Base-by-base conservation (phyloP, 1,284 basidiomycete genomes). In the Tilletia setariae region DNA sequence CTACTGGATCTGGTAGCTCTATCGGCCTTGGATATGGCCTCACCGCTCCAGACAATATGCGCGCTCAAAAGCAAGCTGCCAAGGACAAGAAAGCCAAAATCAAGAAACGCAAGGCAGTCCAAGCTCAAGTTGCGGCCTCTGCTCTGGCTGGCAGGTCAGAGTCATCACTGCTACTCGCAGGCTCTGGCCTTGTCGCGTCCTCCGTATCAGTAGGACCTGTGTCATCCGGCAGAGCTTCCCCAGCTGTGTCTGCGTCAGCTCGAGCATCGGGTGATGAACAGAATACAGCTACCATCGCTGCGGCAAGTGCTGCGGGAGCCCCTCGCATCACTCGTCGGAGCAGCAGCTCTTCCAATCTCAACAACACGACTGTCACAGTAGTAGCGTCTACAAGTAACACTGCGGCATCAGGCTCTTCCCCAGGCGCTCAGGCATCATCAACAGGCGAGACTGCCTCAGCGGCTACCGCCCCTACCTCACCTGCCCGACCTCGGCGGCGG, bases 51-150 rank as follows among this genome's bases (percentile, higher is more conserved):
- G 56, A 61, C 56, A 61, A 61, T 30, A 61, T 61, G 56, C 56
- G 56, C 56, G 28, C 56, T 6, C 56, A 61, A 30, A 61, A 61
- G 56, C 56, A 61, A 35, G 56, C 56, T 35, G 23, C 56, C 30
- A 61, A 61, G 56, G 56, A 61, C 4, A 61, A 61, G 56, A 61
- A 61, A 7, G 56, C 56, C 28, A 61, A 61, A 21, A 40, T 61
- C 56, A 61, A 61, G 30, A 61, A 61, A 30, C 28, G 32, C 13
- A 61, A 61, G 56, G 56, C 56, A 13, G 28, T 6, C 56, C 56
- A 61, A 21, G 56, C 56, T 30, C 56, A 61, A 7, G 56, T 61
- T 21, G 56, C 56, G 1, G 56, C 56, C 9, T 61, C 56, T 7
- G 56, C 56, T 16, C 56, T 61, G 13, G 56, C 32, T 16, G 56